Conservation (phyloP, 2,329 filamentous ascomycete species). For the Penicillium sp. region DNA sequence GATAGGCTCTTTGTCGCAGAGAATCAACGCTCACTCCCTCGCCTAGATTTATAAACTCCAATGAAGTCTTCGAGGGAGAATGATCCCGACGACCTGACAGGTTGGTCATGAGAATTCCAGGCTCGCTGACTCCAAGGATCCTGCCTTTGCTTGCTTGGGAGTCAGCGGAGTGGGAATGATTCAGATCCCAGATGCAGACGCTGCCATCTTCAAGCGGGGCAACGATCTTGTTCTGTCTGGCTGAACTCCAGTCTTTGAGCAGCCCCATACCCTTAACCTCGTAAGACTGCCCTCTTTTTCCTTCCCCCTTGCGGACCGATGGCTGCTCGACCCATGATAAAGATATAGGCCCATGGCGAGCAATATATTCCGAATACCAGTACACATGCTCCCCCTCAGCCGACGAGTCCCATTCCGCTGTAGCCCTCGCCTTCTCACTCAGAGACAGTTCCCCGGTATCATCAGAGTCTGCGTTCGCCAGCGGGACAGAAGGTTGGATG, state of each 20-base stretch:
- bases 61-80: conserved; percentile 27
- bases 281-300: conserved; percentile 40
- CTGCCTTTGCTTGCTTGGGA: conserved; percentile 49
- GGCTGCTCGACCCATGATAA: conserved; percentile 76
- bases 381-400: conserved; percentile 70
- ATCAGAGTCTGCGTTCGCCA: not conserved
- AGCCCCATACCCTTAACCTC: conserved; percentile 75
- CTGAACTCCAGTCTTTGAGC: conserved; percentile 56
- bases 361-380: conserved; percentile 89
- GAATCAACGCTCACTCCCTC: conserved; percentile 83
- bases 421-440: conserved; percentile 33
- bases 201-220: conserved; percentile 83
- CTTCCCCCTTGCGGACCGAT: conserved; percentile 36
- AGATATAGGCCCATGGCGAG: conserved; percentile 71
- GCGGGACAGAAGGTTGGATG: conserved; percentile 30
- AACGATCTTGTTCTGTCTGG: conserved; percentile 62
- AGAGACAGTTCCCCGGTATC: conserved; percentile 19
- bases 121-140: conserved; percentile 64
- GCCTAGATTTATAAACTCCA: conserved; percentile 56
- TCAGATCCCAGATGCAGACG: conserved; percentile 81
- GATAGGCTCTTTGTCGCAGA: conserved; percentile 66
- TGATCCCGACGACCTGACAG: conserved; percentile 61
- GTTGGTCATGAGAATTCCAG: conserved; percentile 67
- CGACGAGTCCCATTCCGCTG: conserved; percentile 78
- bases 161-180: conserved; percentile 36